Base-by-base conservation (phyloP, 306 rosid genomes). In the Glycine tomentella region DNA sequence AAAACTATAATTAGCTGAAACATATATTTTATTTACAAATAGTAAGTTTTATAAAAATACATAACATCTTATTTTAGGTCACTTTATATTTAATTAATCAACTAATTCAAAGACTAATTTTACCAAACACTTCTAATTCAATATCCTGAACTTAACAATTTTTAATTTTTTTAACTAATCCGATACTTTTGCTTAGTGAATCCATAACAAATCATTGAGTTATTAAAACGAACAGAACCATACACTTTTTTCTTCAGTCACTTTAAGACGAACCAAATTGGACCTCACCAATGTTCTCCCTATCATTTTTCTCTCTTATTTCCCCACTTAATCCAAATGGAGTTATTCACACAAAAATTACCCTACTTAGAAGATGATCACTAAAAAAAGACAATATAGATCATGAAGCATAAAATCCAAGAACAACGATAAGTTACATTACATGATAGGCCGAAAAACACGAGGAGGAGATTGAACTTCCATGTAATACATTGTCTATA, bases 401-500 rank as follows among this genome's bases (percentile, higher is more conserved):
- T 25, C n/a, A 8, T 2, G 5, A 51, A 52, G 16, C 69, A 42
- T 53, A 57, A 68, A 73, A 56, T 17, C 11, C 38, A 65, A 74
- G 25, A 52, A 53, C 17, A 63, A 5, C 12, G 25, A 45, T 11
- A 34, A 6, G 40, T 56, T 20, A 20, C 48, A 48, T 1, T 36
- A 14, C 9, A 42, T 42, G 46, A 42, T 42, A 10, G 59, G 16
- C 16, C 70, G 4, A 56, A 33, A 53, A 48, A 62, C 81, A 36
- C 25, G 8, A 45, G 64, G 8, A 45, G 64, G 49, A 55, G 73
- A 58, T 17, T 48, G 50, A 75, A 57, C 33, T 75, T 44, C 3
- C 61, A 45, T 15, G 62, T 57, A 11, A 68, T 8, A 12, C 68
- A 76, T 64, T 62, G 63, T 34, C 45, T 38, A 71, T 9, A 63